Base-by-base conservation (phyloP, 768 basidiomycete species). In the Thelephora aurantiotincta region DNA sequence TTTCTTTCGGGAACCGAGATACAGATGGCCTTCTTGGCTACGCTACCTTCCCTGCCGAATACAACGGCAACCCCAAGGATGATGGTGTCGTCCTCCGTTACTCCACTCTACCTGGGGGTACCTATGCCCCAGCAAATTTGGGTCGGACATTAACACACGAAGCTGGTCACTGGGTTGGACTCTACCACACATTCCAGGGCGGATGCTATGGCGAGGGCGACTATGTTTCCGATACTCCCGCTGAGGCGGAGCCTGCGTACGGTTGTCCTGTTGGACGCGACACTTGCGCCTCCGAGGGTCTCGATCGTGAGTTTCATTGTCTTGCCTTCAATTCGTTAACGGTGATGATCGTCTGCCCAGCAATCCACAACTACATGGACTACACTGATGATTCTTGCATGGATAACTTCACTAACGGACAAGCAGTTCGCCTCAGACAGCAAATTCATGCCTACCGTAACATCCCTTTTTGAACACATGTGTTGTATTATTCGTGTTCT, bases 101-200 rank as follows among this genome's bases (percentile, higher is more conserved):
- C 46, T 48, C 54, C 5, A 56, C 61, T 11, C 52, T 67, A 9
- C 66, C 68, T 2, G 64, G 61, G 13, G 33, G 52, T 41, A 41
- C n/a, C 34, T 16, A 5, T 30, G 23, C 37, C 35, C 43, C n/a
- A 2, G 30, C 23, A 30, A 38, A 33, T 19, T 18, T 20, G 30
- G 54, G 45, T 46, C 56, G 57, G 43, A 66, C 65, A 2, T 41
- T 66, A 30, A 65, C 64, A 6, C 67, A 68, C 49, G 67, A 68
- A 52, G 54, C 55, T 16, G 67, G 67, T 3, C 65, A 67, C 48
- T 67, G 65, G 67, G 52, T 63, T 30, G 67, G 67, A 7, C 54
- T 68, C 13, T 65, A 63, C 51, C 67, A 70, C 54, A 67, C 66
- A 3, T 71, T 70, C 57, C 59, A 67, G 57, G 67, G 57, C 16